Percentiles rank a stretch among this genome's conserved stretches.
Conservation (phyloP, 23 red algal genomes). For the Gracilariopsis chorda region DNA sequence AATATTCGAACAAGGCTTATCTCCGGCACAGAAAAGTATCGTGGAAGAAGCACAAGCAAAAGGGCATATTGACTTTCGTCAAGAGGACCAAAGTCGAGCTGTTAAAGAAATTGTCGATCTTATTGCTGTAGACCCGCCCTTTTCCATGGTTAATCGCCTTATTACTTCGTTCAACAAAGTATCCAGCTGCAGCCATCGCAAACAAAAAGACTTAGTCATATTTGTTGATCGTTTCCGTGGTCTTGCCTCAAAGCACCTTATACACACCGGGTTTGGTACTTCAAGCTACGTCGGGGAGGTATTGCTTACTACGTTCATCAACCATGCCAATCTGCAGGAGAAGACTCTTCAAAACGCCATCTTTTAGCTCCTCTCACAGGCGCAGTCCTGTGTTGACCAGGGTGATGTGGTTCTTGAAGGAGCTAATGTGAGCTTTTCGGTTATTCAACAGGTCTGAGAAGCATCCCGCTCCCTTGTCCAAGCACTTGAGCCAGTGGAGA, state of each 20-base stretch:
- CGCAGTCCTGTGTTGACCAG: background rate
- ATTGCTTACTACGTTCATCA: background rate
- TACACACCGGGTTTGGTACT: background rate
- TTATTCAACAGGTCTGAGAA: background rate
- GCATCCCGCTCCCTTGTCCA: background rate
- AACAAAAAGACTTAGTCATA: background rate
- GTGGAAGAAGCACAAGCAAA: constrained; percentile 5
- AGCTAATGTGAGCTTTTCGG: background rate
- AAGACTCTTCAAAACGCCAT: background rate
- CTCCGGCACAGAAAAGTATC: background rate
- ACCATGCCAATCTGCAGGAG: constrained; percentile 10
- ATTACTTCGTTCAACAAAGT: constrained; percentile 43
- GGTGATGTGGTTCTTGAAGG: background rate
- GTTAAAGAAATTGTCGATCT: background rate
- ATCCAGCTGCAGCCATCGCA: background rate
- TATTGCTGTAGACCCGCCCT: constrained; percentile 16
- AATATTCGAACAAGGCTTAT: background rate
- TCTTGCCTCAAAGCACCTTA: background rate
- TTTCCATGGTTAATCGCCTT: constrained; percentile 8
- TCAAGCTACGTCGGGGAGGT: constrained; percentile 8
- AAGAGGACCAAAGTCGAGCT: background rate
- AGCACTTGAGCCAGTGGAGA: background rate
- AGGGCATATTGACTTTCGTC: background rate
- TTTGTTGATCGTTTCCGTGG: constrained; percentile 29
- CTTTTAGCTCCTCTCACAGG: background rate